A percentile compares a stretch with the other conserved stretches of the same genome.
Conservation (phyloP, 345 rosid genomes). For the Populus tremula region DNA sequence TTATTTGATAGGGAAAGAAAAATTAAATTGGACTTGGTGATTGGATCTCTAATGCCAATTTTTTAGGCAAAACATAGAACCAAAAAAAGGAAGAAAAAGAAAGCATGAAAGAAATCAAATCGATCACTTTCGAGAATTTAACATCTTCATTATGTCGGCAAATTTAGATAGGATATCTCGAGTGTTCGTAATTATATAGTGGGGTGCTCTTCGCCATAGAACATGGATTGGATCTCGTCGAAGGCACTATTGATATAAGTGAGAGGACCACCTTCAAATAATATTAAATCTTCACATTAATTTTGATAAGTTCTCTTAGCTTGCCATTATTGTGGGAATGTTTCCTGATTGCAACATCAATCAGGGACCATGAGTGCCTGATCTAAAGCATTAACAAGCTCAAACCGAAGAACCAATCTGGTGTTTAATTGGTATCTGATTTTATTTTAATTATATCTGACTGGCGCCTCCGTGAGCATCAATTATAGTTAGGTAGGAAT, state of each 20-base stretch:
- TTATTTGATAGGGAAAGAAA: too few relatives aligned
- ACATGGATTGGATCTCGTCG: constrained; percentile 5
- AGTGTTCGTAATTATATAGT: neutral
- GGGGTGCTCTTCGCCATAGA: constrained; percentile 12
- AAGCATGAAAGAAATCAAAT: neutral
- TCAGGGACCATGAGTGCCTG: constrained; percentile 2
- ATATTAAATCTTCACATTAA: neutral
- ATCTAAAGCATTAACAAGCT: neutral
- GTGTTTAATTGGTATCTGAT: too few relatives aligned
- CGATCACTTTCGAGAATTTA: too few relatives aligned
- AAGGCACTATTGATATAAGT: neutral
- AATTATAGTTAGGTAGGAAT: too few relatives aligned
- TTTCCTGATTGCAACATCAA: constrained; percentile 2
- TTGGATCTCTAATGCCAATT: too few relatives aligned
- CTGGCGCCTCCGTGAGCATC: too few relatives aligned
- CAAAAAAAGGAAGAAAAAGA: too few relatives aligned
- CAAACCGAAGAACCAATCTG: neutral
- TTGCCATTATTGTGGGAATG: constrained; percentile 1
- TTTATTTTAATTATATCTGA: too few relatives aligned
- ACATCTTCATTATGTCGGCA: neutral
- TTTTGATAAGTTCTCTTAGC: neutral
- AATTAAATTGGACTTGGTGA: too few relatives aligned
- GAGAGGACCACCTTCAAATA: neutral
- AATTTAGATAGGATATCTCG: constrained; percentile 2
- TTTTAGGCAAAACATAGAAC: too few relatives aligned